Percentiles rank a stretch among this genome's conserved stretches.
These are phyloP conservation scores for Maudiozyma bulderi DNA, from an alignment of 805 yeast genomes.

Conservation along the genomic window DNA sequence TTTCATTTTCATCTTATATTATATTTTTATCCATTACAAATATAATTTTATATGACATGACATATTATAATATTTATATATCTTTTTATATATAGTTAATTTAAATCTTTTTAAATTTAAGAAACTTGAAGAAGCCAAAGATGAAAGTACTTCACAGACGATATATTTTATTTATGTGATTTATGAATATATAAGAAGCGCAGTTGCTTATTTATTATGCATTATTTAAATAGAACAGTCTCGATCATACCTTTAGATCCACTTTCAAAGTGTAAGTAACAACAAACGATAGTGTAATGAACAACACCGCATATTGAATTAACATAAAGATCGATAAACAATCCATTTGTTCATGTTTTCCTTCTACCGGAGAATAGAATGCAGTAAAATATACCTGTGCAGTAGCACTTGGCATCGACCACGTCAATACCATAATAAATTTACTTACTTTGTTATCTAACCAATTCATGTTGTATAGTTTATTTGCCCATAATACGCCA, in stretches of 20 bases:
- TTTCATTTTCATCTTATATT: background rate
- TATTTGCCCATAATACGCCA: conserved; percentile 59
- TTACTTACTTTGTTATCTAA: conserved; percentile 48
- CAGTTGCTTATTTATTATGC: no score
- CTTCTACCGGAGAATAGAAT: conserved; percentile 66
- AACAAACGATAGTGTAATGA: conserved; percentile 61
- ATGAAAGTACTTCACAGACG: no score
- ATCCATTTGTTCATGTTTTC: conserved; percentile 55
- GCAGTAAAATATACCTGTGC: conserved; percentile 83
- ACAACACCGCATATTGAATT: conserved; percentile 53
- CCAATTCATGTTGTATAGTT: conserved; percentile 54
- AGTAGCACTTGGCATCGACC: conserved; percentile 83
- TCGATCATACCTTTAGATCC: conserved; percentile 10
- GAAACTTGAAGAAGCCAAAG: no score
- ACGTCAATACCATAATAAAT: conserved; percentile 65
- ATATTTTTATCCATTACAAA: background rate
- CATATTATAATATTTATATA: background rate
- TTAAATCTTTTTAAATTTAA: background rate
- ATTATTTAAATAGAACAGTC: no score
- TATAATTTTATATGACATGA: conserved; percentile 1
- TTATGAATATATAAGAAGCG: no score
- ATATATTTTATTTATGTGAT: no score
- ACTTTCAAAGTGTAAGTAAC: conserved; percentile 46
- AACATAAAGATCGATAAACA: conserved; percentile 65
- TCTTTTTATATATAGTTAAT: background rate